These are phyloP conservation scores for Trichosporon inkin DNA, from an alignment of 1,284 basidiomycete species.

Conservation along the genomic window DNA sequence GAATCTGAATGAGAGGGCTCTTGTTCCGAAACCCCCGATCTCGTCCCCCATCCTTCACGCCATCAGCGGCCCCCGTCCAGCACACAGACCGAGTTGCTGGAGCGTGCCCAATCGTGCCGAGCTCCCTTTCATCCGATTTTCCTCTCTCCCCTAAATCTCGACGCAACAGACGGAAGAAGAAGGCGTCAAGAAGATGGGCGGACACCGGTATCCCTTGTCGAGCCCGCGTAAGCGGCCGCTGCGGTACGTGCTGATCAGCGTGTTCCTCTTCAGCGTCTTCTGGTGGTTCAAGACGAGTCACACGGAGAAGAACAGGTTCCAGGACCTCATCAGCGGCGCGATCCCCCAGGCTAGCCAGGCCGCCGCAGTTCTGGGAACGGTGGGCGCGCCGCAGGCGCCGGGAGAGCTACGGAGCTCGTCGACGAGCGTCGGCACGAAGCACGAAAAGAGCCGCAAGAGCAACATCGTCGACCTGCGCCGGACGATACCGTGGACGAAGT, in stretches of 20 bases:
- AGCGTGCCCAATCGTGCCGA: too few species aligned
- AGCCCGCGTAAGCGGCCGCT: background rate
- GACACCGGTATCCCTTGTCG: background rate
- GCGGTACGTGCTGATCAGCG: background rate
- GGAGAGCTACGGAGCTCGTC: conserved; percentile 2
- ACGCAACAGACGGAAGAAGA: background rate
- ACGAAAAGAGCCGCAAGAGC: conserved; percentile 5
- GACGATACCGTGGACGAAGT: conserved; percentile 25
- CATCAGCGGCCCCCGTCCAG: too few species aligned
- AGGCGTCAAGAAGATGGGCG: background rate
- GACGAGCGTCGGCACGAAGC: background rate
- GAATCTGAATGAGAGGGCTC: too few species aligned
- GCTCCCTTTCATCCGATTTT: too few species aligned
- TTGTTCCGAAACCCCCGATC: too few species aligned
- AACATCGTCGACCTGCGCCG: conserved; percentile 26
- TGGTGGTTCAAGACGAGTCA: background rate
- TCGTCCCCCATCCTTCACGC: too few species aligned
- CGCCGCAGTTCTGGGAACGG: background rate
- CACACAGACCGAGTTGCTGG: too few species aligned
- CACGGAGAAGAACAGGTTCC: background rate
- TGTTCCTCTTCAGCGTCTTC: background rate
- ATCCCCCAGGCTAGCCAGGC: background rate
- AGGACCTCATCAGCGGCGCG: background rate
- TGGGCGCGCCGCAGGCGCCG: background rate
- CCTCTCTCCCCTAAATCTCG: background rate